Evolutionary conservation across 495 filamentous ascomycete species (phyloP).

Genomic region (Penicillium tannophilum): DNA sequence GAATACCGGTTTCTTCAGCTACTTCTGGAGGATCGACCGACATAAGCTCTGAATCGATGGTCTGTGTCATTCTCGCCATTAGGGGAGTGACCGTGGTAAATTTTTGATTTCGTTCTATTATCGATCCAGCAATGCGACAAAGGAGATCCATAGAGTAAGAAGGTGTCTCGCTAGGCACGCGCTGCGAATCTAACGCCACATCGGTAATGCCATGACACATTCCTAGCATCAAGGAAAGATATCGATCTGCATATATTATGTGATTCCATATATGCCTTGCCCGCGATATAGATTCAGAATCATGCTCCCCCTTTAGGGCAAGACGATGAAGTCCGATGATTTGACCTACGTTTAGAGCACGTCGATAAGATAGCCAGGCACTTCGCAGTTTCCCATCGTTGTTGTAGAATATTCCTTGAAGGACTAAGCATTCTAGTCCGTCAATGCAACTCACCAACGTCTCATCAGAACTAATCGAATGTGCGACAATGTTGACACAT

Average conservation of each 20-base stretch:
- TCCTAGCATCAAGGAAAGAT: constrained; percentile 21
- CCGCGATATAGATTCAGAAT: background rate
- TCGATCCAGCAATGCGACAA: constrained; percentile 39
- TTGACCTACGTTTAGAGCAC: constrained; percentile 21
- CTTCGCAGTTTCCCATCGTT: constrained; percentile 25
- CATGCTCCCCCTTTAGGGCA: background rate
- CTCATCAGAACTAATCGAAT: constrained; percentile 15
- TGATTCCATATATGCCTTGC: constrained; percentile 14
- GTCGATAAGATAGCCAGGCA: constrained; percentile 25
- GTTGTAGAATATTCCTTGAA: constrained; percentile 20
- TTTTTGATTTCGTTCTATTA: constrained; percentile 51
- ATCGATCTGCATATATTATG: constrained; percentile 15
- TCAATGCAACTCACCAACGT: constrained; percentile 19
- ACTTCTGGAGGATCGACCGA: constrained; percentile 24
- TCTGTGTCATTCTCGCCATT: constrained; percentile 46
- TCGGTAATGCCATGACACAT: constrained; percentile 17
- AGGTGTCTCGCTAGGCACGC: background rate
- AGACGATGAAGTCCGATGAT: constrained; percentile 21
- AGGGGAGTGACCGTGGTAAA: constrained; percentile 31
- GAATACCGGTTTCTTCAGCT: constrained; percentile 25
- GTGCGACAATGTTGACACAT: constrained; percentile 5
- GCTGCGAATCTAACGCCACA: constrained; percentile 12
- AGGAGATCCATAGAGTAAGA: constrained; percentile 18
- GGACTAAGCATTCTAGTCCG: constrained; percentile 24
- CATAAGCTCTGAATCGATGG: constrained; percentile 16